Evolutionary conservation across 768 basidiomycete genomes (phyloP).

Genomic region (Naganishia vaughanmartiniae): DNA sequence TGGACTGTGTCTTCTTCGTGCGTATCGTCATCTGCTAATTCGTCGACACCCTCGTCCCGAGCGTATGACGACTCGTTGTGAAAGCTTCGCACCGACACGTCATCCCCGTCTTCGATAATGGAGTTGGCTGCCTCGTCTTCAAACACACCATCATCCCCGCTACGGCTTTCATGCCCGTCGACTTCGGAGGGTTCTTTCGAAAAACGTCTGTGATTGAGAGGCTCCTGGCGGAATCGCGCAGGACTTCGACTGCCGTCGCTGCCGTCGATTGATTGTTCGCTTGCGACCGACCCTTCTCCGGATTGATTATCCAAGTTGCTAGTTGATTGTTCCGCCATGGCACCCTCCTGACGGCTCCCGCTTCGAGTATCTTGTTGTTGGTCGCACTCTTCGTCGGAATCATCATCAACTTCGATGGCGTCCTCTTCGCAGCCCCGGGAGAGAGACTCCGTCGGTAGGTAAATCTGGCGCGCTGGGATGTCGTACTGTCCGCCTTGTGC

Average conservation of each 20-base stretch:
- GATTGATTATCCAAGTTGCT: background rate
- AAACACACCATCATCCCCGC: background rate
- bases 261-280: background rate
- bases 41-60: background rate
- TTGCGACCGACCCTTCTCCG: background rate
- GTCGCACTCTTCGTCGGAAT: background rate
- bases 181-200: background rate
- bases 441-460: no score
- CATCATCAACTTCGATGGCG: conserved; percentile 10
- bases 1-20: background rate
- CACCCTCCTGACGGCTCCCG: background rate
- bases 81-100: background rate
- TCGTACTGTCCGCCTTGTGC: background rate
- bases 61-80: background rate
- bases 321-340: background rate
- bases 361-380: background rate
- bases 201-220: background rate
- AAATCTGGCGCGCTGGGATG: background rate
- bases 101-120: background rate
- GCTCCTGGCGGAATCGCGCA: background rate
- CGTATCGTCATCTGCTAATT: conserved; percentile 9
- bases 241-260: background rate
- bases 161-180: background rate
- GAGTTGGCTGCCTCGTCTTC: background rate
- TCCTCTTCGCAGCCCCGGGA: background rate